Conservation (phyloP, 2,329 filamentous ascomycete genomes). For the Westerdykella aurantiaca region DNA sequence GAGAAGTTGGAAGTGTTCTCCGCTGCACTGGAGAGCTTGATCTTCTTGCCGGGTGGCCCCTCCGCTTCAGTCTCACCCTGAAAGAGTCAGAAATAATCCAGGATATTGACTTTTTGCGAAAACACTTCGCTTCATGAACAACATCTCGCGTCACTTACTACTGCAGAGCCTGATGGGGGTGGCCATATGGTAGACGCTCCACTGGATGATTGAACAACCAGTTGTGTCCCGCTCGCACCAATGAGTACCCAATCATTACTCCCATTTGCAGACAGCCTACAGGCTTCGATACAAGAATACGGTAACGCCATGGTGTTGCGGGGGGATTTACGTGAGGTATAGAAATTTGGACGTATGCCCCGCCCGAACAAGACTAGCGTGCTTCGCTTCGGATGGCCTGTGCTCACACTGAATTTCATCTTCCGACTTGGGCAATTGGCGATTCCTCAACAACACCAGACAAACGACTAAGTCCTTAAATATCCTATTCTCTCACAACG, state of each 20-base stretch:
- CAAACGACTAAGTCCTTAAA: conserved; percentile 73
- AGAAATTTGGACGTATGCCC: conserved; percentile 1
- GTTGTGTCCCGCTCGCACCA: conserved; percentile 65
- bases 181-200: conserved; percentile 28
- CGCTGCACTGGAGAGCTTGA: conserved; percentile 33
- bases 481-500: conserved; percentile 82
- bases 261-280: conserved; percentile 10
- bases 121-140: too few species aligned
- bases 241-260: conserved; percentile 51
- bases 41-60: conserved; percentile 39
- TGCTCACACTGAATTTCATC: conserved; percentile 5
- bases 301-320: conserved; percentile 28
- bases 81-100: background rate
- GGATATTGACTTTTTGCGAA: conserved; percentile 7
- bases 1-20: conserved; percentile 57
- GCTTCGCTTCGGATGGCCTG: conserved; percentile 1
- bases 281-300: conserved; percentile 37
- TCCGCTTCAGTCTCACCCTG: conserved; percentile 17
- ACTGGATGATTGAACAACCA: conserved; percentile 48
- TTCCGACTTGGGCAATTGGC: too few species aligned
- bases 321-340: background rate
- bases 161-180: conserved; percentile 12
- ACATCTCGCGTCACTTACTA: conserved; percentile 17
- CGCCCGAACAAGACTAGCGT: conserved; percentile 3
- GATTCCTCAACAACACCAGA: conserved; percentile 14